Evolutionary conservation across 441 rosid species (phyloP).

Genomic region (Flueggea neowawraea): DNA sequence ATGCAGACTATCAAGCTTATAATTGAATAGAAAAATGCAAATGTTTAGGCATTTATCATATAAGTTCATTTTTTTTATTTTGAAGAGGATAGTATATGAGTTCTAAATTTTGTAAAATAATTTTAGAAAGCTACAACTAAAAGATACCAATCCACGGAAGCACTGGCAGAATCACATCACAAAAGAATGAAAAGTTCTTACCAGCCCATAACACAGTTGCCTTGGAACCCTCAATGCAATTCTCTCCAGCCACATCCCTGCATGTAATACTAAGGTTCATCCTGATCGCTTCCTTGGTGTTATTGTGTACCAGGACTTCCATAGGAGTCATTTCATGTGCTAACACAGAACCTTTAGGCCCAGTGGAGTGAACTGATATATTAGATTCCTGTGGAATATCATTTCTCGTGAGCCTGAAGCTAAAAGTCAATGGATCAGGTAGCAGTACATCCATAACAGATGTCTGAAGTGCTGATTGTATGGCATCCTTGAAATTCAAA

Average conservation of each 20-base stretch:
- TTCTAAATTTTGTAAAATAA: neutral
- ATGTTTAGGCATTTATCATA: no score
- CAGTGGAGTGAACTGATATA: conserved; percentile 20
- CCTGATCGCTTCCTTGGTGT: conserved; percentile 80
- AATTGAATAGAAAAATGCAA: no score
- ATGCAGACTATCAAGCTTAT: no score
- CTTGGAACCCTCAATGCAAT: conserved; percentile 78
- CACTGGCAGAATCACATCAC: neutral
- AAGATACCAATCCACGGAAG: neutral
- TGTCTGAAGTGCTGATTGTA: conserved; percentile 84
- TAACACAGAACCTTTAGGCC: conserved; percentile 47
- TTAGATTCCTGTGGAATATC: conserved; percentile 25
- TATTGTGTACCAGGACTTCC: conserved; percentile 87
- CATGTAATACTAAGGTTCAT: conserved; percentile 80
- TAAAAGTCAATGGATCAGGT: conserved; percentile 95
- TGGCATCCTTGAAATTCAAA: conserved; percentile 81
- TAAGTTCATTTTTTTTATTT: no score
- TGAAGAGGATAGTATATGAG: no score
- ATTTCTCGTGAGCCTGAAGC: conserved; percentile 70
- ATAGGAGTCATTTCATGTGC: conserved; percentile 87
- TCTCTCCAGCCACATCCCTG: conserved; percentile 96
- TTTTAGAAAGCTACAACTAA: neutral
- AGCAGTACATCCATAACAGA: conserved; percentile 94
- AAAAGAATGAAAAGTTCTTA: conserved; percentile 16
- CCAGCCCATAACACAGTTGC: conserved; percentile 96